phyloP scores from a whole-genome alignment of 225 moss, liverwort and hornwort species.

The Marchantia paleacea region DNA sequence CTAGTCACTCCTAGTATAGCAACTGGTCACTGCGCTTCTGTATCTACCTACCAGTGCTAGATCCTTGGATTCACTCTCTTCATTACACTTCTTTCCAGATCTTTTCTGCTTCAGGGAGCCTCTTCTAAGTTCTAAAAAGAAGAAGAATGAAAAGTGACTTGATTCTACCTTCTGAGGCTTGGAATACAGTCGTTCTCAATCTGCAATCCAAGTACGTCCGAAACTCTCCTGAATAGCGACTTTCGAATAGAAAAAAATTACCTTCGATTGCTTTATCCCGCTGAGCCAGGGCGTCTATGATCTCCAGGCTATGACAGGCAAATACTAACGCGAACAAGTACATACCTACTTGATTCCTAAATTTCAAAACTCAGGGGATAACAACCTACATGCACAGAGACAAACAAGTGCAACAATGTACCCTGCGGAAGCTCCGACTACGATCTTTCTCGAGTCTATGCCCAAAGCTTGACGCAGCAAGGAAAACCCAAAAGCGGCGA shows the following conservation, averaged over 20 bases:
- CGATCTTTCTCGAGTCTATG: constrained; percentile 54
- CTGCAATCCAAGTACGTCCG: neutral
- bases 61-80: neutral
- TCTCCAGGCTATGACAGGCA: too few relatives aligned
- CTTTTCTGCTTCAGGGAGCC: neutral
- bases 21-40: neutral
- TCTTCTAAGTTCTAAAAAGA: neutral
- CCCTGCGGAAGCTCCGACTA: constrained; percentile 63
- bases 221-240: neutral
- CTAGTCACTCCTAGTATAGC: neutral
- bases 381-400: constrained; percentile 32
- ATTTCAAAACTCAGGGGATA: constrained; percentile 35
- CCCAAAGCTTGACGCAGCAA: constrained; percentile 64
- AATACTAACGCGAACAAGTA: too few relatives aligned
- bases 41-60: neutral
- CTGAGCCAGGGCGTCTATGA: too few relatives aligned
- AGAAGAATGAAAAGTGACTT: neutral
- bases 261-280: neutral
- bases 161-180: neutral
- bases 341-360: neutral
- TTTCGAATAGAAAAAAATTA: neutral
- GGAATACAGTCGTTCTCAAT: neutral
- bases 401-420: constrained; percentile 51
- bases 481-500: constrained; percentile 58
- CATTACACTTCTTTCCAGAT: neutral